Base-by-base conservation (phyloP, 768 basidiomycete genomes). In the Pulveroboletus sp. region DNA sequence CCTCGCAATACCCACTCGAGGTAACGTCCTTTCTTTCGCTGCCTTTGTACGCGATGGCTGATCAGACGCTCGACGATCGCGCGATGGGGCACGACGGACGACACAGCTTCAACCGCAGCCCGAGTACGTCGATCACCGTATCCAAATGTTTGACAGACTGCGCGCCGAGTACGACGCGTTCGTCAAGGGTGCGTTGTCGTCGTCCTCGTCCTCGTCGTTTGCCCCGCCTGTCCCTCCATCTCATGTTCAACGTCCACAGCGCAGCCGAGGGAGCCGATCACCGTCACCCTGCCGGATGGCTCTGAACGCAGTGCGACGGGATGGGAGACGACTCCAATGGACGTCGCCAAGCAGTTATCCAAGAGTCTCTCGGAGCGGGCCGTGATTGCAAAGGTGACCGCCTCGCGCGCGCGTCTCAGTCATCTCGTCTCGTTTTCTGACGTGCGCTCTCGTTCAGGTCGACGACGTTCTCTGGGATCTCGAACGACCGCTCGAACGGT, bases 261-360 rank as follows among this genome's bases (percentile, higher is more conserved):
- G 1, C 89, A 95, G 74, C 85, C 90, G 7, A 81, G 91, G 32
- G 82, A 88, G 55, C 82, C 86, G 40, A 95, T 98, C 59, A 76
- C 73, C 3, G 73, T 99, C 62, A 93, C 89, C 4, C 68, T 99
- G 55, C 86, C 83, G 6, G 90, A 97, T 74, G 93, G 94, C 14
- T 83, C 86, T 7, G 78, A 85, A 59, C 81, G 89, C 45, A 81
- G 87, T 53, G 95, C 82, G 17, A 92, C 74, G 51, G 86, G 89
- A 67, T 99, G 92, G 92, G 90, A 96, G 74, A 97, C 95, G 17
- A 87, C 80, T 48, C 96, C 96, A 2, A 80, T 97, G 82, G 82
- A 88, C 60, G 72, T 99, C 51, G 94, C 95, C 38, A 88, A 89
- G 65, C 83, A 83, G 59, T 76, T 99, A 41, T 86, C 89, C 14